Conservation (phyloP, 2,329 filamentous ascomycete species). For the Sclerotinia sclerotiorum region DNA sequence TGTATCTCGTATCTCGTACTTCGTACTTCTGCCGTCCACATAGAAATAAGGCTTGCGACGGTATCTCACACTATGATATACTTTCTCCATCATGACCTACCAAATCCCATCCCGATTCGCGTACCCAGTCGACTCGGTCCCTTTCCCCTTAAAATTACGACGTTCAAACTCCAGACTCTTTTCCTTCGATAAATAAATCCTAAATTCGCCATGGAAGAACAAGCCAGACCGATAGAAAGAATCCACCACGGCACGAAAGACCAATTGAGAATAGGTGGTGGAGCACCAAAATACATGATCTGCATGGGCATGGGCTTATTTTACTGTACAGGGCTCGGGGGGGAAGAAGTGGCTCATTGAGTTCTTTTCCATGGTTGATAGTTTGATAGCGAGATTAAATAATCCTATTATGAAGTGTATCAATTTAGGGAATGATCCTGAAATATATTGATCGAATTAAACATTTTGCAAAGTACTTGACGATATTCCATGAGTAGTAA, state of each 20-base stretch:
- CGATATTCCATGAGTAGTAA: background rate
- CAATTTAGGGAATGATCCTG: conserved; percentile 6
- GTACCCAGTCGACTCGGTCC: background rate
- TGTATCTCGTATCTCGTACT: background rate
- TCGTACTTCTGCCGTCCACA: background rate
- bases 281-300: background rate
- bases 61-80: background rate
- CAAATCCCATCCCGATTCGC: background rate
- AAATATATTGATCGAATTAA: conserved; percentile 18
- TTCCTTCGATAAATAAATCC: background rate
- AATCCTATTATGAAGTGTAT: background rate
- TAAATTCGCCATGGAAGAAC: background rate
- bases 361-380: background rate
- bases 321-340: background rate
- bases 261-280: background rate
- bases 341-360: background rate
- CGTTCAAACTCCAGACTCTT: background rate
- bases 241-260: conserved; percentile 1
- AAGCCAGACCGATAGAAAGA: background rate
- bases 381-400: conserved; percentile 16
- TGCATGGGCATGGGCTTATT: background rate
- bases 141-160: background rate
- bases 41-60: background rate
- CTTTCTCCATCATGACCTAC: background rate
- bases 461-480: background rate